phyloP scores from a whole-genome alignment of 768 basidiomycete genomes.

The Termitomyces eurrhizus region DNA sequence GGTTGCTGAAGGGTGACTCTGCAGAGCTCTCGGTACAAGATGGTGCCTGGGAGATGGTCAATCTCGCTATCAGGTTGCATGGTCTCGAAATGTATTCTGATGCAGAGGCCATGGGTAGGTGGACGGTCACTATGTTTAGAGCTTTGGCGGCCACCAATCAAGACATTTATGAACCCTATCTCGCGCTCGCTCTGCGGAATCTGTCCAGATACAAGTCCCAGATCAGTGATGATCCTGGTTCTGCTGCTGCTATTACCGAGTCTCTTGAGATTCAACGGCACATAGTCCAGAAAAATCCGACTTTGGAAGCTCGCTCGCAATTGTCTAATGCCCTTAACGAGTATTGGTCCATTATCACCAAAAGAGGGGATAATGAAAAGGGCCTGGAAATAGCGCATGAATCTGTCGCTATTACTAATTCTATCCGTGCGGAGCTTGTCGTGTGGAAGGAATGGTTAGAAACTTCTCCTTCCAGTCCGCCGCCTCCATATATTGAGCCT shows the following conservation, averaged over 20 bases:
- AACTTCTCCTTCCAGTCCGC: background rate
- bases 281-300: background rate
- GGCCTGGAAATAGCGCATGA: constrained; percentile 9
- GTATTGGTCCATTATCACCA: constrained; percentile 4
- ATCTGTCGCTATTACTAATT: constrained; percentile 4
- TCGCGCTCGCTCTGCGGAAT: constrained; percentile 9
- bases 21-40: constrained; percentile 12
- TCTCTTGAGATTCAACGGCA: constrained; percentile 4
- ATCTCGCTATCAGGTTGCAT: constrained; percentile 11
- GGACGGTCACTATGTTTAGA: constrained; percentile 15
- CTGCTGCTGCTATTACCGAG: constrained; percentile 5
- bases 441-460: constrained; percentile 5
- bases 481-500: constrained; percentile 2
- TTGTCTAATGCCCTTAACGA: constrained; percentile 7
- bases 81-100: constrained; percentile 15
- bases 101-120: constrained; percentile 11
- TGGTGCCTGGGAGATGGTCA: constrained; percentile 17
- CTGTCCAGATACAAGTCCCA: constrained; percentile 7
- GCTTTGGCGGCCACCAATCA: constrained; percentile 6
- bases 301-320: constrained; percentile 6
- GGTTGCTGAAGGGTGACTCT: constrained; percentile 6
- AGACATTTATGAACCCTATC: constrained; percentile 10
- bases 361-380: constrained; percentile 1
- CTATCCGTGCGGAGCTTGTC: constrained; percentile 5
- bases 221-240: constrained; percentile 1